Evolutionary conservation across 345 rosid genomes (phyloP).

Genomic region (Rhizophora apiculata): DNA sequence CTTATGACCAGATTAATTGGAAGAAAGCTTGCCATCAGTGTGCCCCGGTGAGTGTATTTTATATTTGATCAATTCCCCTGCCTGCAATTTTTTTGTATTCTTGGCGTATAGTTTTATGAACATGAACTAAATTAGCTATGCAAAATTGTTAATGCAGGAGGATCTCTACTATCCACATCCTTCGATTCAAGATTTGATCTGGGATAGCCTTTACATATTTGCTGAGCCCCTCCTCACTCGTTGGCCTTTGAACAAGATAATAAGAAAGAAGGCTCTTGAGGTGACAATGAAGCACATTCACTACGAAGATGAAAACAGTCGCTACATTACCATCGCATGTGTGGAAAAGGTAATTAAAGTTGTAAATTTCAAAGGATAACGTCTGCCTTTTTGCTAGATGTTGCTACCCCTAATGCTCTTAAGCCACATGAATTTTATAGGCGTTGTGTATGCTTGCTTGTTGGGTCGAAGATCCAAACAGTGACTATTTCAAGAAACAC

Average conservation of each 20-base stretch:
- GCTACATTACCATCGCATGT: conserved; percentile 80
- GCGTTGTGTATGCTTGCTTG: conserved; percentile 88
- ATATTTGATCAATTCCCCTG: neutral
- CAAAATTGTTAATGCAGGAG: conserved; percentile 41
- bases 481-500: conserved; percentile 81
- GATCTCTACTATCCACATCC: conserved; percentile 93
- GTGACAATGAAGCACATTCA: conserved; percentile 66
- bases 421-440: conserved; percentile 24
- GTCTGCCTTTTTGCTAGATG: too few relatives aligned
- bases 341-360: conserved; percentile 59
- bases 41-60: conserved; percentile 61
- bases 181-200: conserved; percentile 68
- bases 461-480: conserved; percentile 90
- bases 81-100: too few relatives aligned
- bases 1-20: conserved; percentile 79
- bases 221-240: conserved; percentile 62
- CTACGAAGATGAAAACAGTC: conserved; percentile 86
- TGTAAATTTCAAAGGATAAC: too few relatives aligned
- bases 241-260: conserved; percentile 77
- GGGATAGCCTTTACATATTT: conserved; percentile 58
- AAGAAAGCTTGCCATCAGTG: conserved; percentile 62
- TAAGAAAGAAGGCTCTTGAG: conserved; percentile 72
- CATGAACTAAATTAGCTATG: too few relatives aligned
- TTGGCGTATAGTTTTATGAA: too few relatives aligned
- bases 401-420: too few relatives aligned